Percentiles rank a stretch among this genome's conserved stretches.
These are phyloP conservation scores for Xylariaceae sp. DNA, from an alignment of 2,329 filamentous ascomycete species.

Conservation along the genomic window DNA sequence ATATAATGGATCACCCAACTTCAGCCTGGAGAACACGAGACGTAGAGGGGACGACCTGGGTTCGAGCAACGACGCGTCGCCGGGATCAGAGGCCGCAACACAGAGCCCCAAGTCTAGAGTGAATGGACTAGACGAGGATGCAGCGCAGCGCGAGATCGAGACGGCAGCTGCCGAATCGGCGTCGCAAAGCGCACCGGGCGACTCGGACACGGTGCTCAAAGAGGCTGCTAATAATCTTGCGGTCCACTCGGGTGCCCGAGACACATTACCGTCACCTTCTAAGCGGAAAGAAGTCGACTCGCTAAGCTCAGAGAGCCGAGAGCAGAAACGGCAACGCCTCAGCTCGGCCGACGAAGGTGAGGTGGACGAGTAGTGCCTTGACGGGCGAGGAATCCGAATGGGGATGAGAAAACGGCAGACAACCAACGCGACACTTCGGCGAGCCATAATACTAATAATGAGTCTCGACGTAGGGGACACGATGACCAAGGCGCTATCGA, in stretches of 20 bases:
- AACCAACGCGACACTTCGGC: too few species aligned
- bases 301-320: constrained; percentile 33
- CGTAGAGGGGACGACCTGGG: constrained; percentile 41
- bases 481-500: too few species aligned
- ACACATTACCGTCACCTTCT: constrained; percentile 33
- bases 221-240: constrained; percentile 30
- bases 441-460: too few species aligned
- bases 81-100: constrained; percentile 45
- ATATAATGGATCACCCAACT: constrained; percentile 49
- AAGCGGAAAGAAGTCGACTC: constrained; percentile 42
- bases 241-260: constrained; percentile 29
- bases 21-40: constrained; percentile 53
- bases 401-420: not conserved
- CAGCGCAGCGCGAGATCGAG: constrained; percentile 26
- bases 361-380: constrained; percentile 30
- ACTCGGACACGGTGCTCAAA: constrained; percentile 29
- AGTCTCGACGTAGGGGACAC: too few species aligned
- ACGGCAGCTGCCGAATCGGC: constrained; percentile 30
- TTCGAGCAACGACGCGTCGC: constrained; percentile 49
- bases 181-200: constrained; percentile 32
- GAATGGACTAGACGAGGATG: constrained; percentile 38
- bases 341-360: constrained; percentile 47
- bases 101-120: constrained; percentile 42
- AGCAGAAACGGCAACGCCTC: constrained; percentile 42
- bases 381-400: not conserved